Base-by-base conservation (phyloP, 148 eudicot species). In the Amaranthus hypochondriacus region DNA sequence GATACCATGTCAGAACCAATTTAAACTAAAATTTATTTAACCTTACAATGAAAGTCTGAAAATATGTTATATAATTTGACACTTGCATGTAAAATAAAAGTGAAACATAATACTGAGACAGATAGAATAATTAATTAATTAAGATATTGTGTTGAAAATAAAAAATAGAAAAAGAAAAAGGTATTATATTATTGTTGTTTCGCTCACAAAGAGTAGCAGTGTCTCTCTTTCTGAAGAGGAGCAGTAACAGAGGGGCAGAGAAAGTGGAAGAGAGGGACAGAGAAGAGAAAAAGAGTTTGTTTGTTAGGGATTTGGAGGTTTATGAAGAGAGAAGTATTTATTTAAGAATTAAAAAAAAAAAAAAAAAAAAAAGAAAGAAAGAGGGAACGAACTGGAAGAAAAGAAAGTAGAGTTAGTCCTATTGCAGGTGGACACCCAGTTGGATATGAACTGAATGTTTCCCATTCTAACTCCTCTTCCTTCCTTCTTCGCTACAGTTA, bases 121-220 rank as follows among this genome's bases (percentile, higher is more conserved):
- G 39, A 28, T 28, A 1, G 39, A 28, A 28, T 28, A 28, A 28
- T 28, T 28, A 28, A 28, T 52, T 56, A 3, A 14, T 14, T 56
- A 3, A 13, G 21, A 3, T 13, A 56, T 56, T 2, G 10, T 2
- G 64, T 2, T 7, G 39, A 21, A 28, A 21, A 18, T 5, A 60
- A 28, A 6, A 6, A 60, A 28, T 56, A n/a, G 0, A 53, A 51
- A 15, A 2, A 62, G 1, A 43, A 46, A 58, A 58, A 64, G 14
- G 71, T 43, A 7, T 58, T 0, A 28, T 28, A 28, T 28, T 28
- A 28, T 28, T 0, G 39, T 28, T 50, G 43, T 79, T 69, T 78
- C 74, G 78, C 67, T 79, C 62, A 80, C 78, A 80, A 80, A 75
- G 47, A 75, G 75, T 75, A 62, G 82, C 78, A 80, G 79, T 80